Evolutionary conservation across 2,329 filamentous ascomycete genomes (phyloP).

Genomic region (Chrysoporthe deuterocubensis): DNA sequence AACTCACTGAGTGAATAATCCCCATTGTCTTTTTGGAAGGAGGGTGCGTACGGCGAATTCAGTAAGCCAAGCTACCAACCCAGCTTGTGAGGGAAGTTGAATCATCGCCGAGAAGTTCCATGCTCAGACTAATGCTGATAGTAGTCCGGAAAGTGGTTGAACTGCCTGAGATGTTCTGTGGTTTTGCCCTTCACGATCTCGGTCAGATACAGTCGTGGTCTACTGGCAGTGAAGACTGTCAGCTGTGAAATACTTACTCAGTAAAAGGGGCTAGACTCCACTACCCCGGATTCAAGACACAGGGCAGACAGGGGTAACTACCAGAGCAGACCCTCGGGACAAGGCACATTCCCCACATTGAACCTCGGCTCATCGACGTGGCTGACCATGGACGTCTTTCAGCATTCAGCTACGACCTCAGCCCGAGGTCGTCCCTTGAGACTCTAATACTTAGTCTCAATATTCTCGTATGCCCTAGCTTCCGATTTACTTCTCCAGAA

Average conservation of each 20-base stretch:
- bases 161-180: background rate
- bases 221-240: background rate
- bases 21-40: too few relatives aligned
- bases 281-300: conserved; percentile 4
- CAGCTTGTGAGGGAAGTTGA: background rate
- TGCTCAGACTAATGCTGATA: background rate
- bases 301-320: background rate
- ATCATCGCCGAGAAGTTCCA: background rate
- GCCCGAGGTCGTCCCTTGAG: background rate
- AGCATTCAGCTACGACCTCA: background rate
- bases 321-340: conserved; percentile 9
- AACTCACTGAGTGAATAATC: too few relatives aligned
- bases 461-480: conserved; percentile 7
- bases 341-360: conserved; percentile 19
- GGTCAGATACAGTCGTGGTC: too few relatives aligned
- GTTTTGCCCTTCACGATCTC: background rate
- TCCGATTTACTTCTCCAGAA: background rate
- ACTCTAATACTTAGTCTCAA: background rate
- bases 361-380: conserved; percentile 24
- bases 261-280: background rate
- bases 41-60: background rate
- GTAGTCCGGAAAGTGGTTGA: background rate
- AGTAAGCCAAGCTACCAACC: background rate
- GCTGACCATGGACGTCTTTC: conserved; percentile 15
- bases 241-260: background rate